Percentiles rank a stretch among this genome's conserved stretches.
These are phyloP conservation scores for Akanthomyces dipterigenus DNA, from an alignment of 2,329 filamentous ascomycete species.

Conservation along the genomic window DNA sequence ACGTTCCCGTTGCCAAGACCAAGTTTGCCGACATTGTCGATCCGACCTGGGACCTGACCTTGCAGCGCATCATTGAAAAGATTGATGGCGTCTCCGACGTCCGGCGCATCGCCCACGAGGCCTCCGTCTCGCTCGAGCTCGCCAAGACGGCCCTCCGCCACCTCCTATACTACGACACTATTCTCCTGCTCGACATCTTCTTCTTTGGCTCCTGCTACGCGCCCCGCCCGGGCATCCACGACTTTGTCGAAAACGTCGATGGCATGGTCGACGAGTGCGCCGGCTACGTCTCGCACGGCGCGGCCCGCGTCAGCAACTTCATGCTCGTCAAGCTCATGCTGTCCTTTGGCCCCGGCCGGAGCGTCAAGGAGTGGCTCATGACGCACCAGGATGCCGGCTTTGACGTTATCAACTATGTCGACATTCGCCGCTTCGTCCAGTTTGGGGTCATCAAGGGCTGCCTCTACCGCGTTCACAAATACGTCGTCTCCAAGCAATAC, in stretches of 20 bases:
- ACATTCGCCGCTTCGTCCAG: conserved; percentile 85
- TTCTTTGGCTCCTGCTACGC: conserved; percentile 91
- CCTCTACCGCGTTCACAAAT: conserved; percentile 87
- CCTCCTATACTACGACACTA: conserved; percentile 85
- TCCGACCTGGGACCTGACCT: conserved; percentile 67
- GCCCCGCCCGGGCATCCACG: conserved; percentile 66
- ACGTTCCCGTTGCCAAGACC: conserved; percentile 75
- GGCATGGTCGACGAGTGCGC: conserved; percentile 81
- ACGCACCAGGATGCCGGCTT: conserved; percentile 61
- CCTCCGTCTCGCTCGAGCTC: conserved; percentile 80
- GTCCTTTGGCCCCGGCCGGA: conserved; percentile 73
- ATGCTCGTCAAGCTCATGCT: conserved; percentile 78
- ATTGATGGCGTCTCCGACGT: conserved; percentile 91
- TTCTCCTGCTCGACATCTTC: conserved; percentile 89
- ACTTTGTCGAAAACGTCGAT: conserved; percentile 68
- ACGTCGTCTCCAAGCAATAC: conserved; percentile 65
- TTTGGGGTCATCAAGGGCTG: conserved; percentile 96
- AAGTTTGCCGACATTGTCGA: conserved; percentile 58
- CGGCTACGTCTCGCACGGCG: conserved; percentile 62
- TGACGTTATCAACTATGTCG: conserved; percentile 66
- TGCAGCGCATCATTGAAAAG: conserved; percentile 71
- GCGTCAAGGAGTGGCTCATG: conserved; percentile 81
- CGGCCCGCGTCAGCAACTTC: conserved; percentile 46
- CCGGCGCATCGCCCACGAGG: conserved; percentile 74
- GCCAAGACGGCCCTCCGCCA: conserved; percentile 83